A percentile compares a stretch with the other conserved stretches of the same genome.
Evolutionary conservation across 2,329 filamentous ascomycete genomes (phyloP).

Genomic region (Aspergillus sergii): DNA sequence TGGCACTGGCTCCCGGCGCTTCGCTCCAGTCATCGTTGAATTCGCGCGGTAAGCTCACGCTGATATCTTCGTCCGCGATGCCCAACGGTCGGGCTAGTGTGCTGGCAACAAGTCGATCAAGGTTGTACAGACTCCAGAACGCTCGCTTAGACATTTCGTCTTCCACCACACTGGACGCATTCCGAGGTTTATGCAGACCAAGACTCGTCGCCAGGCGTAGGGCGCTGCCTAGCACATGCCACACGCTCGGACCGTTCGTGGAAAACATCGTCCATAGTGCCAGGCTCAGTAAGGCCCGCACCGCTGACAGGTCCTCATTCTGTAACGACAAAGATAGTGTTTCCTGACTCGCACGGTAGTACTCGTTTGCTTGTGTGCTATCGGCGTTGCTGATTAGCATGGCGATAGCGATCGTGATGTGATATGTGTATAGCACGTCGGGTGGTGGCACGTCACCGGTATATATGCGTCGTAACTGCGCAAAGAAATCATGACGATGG

Average conservation of each 20-base stretch:
- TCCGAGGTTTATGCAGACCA: constrained; percentile 38
- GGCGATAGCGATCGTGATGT: constrained; percentile 41
- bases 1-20: constrained; percentile 37
- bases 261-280: constrained; percentile 43
- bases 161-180: constrained; percentile 32
- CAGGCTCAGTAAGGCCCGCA: constrained; percentile 40
- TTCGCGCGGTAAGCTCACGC: constrained; percentile 39
- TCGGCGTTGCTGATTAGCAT: constrained; percentile 38
- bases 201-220: constrained; percentile 42
- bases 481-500: constrained; percentile 37
- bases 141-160: constrained; percentile 46
- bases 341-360: constrained; percentile 39
- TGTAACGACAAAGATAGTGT: constrained; percentile 38
- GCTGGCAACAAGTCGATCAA: constrained; percentile 44
- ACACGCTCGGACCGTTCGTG: constrained; percentile 41
- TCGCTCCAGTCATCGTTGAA: constrained; percentile 44
- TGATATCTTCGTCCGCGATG: constrained; percentile 47
- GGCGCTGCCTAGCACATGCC: constrained; percentile 43
- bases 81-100: constrained; percentile 44
- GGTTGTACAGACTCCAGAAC: constrained; percentile 49
- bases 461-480: constrained; percentile 38
- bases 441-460: constrained; percentile 34
- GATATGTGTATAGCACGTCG: constrained; percentile 39
- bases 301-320: constrained; percentile 41
- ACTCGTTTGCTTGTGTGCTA: constrained; percentile 33